phyloP scores from a whole-genome alignment of 208 protist species.

The Trypanosoma melophagium region DNA sequence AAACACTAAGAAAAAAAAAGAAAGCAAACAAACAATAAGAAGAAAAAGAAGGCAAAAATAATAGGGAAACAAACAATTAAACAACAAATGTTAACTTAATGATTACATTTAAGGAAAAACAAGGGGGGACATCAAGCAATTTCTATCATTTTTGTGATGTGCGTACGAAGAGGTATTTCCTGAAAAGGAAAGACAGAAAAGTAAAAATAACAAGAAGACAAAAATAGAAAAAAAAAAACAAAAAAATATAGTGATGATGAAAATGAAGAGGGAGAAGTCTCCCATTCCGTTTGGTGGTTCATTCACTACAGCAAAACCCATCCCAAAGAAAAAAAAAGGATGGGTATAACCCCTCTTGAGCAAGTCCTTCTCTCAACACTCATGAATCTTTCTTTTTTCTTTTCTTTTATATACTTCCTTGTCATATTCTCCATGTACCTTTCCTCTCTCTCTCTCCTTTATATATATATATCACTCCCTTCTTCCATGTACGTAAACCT shows the following conservation, averaged over 20 bases:
- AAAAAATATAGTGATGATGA: neutral
- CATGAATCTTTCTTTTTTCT: too few species aligned
- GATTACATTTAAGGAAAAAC: neutral
- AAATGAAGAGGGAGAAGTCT: neutral
- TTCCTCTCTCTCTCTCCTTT: constrained; percentile 1
- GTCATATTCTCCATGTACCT: too few species aligned
- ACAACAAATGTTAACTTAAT: constrained; percentile 3
- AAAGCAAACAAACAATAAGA: neutral
- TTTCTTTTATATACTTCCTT: too few species aligned
- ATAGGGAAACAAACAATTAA: neutral
- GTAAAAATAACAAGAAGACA: neutral
- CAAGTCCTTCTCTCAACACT: too few species aligned
- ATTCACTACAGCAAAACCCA: too few species aligned
- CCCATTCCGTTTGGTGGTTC: neutral
- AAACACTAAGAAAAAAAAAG: neutral
- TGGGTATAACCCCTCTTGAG: too few species aligned
- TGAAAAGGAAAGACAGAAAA: neutral
- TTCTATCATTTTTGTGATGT: too few species aligned
- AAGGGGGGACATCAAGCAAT: too few species aligned
- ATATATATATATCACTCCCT: too few species aligned
- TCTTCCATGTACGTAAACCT: neutral
- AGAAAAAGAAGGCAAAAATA: constrained; percentile 9
- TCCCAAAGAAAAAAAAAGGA: too few species aligned
- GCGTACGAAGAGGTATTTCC: too few species aligned
- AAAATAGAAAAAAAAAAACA: too few species aligned